Conservation (phyloP, 2,329 filamentous ascomycete genomes). For the Ilyonectria mors-panacis region DNA sequence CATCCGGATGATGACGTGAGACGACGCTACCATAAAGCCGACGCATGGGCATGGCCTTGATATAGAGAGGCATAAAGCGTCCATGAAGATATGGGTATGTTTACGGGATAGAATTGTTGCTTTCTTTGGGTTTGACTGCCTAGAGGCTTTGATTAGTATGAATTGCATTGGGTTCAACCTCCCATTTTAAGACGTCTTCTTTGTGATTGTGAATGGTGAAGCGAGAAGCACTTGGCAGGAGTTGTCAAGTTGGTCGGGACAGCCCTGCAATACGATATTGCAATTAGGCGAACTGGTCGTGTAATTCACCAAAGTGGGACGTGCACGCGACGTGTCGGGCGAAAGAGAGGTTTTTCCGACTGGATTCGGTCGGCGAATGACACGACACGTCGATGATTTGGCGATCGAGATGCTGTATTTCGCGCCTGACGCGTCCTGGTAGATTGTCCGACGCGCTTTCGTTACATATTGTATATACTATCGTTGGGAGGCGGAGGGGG, state of each 20-base stretch:
- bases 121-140: constrained; percentile 44
- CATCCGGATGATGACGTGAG: constrained; percentile 47
- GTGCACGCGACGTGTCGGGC: not conserved
- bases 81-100: constrained; percentile 50
- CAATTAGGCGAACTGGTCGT: no score
- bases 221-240: no score
- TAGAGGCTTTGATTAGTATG: constrained; percentile 46
- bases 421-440: not conserved
- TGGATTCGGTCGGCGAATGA: not conserved
- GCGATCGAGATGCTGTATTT: not conserved
- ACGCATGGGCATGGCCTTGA: constrained; percentile 49
- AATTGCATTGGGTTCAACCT: constrained; percentile 39
- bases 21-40: constrained; percentile 49
- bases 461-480: not conserved
- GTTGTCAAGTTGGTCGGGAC: not conserved
- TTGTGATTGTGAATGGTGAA: not conserved
- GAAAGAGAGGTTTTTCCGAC: not conserved
- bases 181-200: constrained; percentile 6
- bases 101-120: constrained; percentile 54
- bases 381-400: not conserved
- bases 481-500: not conserved
- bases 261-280: not conserved
- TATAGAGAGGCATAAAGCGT: constrained; percentile 48
- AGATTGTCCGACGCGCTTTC: not conserved
- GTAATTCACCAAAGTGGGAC: no score